A percentile compares a stretch with the other conserved stretches of the same genome.
Evolutionary conservation across 768 basidiomycete species (phyloP).

Genomic region (Suillus decipiens): DNA sequence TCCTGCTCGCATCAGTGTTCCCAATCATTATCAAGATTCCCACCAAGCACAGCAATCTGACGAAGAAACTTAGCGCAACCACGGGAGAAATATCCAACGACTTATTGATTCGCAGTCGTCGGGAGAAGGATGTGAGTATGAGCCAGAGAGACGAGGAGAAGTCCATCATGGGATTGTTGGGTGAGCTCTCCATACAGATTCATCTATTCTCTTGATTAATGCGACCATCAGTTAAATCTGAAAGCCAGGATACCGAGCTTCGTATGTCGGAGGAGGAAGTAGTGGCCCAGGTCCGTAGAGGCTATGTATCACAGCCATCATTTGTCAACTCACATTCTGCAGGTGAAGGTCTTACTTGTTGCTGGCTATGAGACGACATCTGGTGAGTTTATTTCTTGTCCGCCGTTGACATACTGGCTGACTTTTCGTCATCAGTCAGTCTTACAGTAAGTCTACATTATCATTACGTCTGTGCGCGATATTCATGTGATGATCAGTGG

Average conservation of each 20-base stretch:
- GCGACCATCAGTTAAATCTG: conserved; percentile 37
- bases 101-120: too few species aligned
- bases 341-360: conserved; percentile 21
- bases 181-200: conserved; percentile 25
- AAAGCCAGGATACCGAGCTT: conserved; percentile 24
- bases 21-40: too few species aligned
- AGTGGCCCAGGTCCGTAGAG: conserved; percentile 19
- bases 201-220: background rate
- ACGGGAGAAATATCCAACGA: too few species aligned
- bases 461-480: background rate
- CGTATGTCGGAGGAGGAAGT: conserved; percentile 31
- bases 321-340: background rate
- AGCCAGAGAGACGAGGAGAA: conserved; percentile 24
- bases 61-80: too few species aligned
- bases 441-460: conserved; percentile 14
- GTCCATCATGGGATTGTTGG: conserved; percentile 28
- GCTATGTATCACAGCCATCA: background rate
- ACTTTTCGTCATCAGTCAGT: conserved; percentile 11
- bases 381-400: conserved; percentile 11
- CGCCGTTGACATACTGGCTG: background rate
- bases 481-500: conserved; percentile 40
- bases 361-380: conserved; percentile 28
- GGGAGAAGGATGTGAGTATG: conserved; percentile 3
- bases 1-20: too few species aligned
- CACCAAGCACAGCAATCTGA: too few species aligned